Percentiles rank a stretch among this genome's conserved stretches.
These are phyloP conservation scores for Arachis monticola DNA, from an alignment of 331 rosid species.

Conservation along the genomic window DNA sequence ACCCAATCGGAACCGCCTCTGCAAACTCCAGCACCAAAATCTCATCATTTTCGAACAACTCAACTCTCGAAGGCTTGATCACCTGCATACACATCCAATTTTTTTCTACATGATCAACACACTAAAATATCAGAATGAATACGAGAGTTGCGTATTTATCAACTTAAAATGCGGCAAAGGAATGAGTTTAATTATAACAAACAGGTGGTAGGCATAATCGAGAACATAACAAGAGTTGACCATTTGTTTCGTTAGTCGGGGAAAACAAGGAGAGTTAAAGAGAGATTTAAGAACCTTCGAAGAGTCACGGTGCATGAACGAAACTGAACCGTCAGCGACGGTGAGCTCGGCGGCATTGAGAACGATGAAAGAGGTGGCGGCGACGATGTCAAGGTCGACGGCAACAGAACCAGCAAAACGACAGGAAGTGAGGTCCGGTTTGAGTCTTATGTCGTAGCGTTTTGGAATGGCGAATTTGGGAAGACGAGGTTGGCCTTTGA, in stretches of 20 bases:
- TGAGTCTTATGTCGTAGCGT: slow-evolving; percentile 67
- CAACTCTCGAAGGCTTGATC: slow-evolving; percentile 62
- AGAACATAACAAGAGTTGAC: slow-evolving; percentile 5
- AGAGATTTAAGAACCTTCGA: slow-evolving; percentile 55
- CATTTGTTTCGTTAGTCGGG: neutral
- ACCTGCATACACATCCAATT: slow-evolving; percentile 52
- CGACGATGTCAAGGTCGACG: slow-evolving; percentile 62
- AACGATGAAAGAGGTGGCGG: slow-evolving; percentile 67
- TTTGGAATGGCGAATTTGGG: slow-evolving; percentile 88
- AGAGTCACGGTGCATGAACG: slow-evolving; percentile 44
- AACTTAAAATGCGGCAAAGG: neutral
- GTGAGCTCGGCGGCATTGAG: slow-evolving; percentile 80
- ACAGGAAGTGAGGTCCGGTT: slow-evolving; percentile 76
- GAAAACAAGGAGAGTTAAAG: neutral
- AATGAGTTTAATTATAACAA: neutral
- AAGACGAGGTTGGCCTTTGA: slow-evolving; percentile 85
- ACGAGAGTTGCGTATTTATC: neutral
- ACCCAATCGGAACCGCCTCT: slow-evolving; percentile 60
- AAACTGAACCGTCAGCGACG: slow-evolving; percentile 39
- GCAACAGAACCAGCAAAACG: slow-evolving; percentile 72
- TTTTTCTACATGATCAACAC: slow-evolving; percentile 20
- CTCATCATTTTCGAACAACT: slow-evolving; percentile 64
- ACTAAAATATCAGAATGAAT: slow-evolving; percentile 5
- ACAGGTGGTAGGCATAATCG: neutral
- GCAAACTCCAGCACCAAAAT: slow-evolving; percentile 82